Conservation (phyloP, 371 early-diverging fungal species). For the Mortierella sp. region DNA sequence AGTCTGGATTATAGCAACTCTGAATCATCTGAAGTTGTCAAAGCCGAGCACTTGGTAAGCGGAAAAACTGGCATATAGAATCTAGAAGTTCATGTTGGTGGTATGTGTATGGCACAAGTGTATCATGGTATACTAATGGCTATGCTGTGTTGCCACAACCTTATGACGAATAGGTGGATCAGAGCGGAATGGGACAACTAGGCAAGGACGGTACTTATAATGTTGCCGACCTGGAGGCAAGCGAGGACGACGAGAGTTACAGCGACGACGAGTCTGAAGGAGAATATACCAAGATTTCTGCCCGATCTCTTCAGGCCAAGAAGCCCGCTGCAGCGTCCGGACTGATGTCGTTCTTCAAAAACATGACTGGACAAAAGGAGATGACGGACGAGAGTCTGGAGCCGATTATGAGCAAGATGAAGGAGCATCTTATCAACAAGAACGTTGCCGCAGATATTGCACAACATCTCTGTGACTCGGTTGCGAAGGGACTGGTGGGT, state of each 20-base stretch:
- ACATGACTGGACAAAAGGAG: slow-evolving; percentile 73
- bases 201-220: slow-evolving; percentile 85
- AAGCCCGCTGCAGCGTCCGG: slow-evolving; percentile 51
- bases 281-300: slow-evolving; percentile 48
- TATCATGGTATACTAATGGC: too few species aligned
- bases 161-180: slow-evolving; percentile 59
- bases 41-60: slow-evolving; percentile 45
- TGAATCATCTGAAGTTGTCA: slow-evolving; percentile 33
- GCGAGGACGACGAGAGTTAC: slow-evolving; percentile 64
- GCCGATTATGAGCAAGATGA: slow-evolving; percentile 83
- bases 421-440: slow-evolving; percentile 91
- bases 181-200: slow-evolving; percentile 67
- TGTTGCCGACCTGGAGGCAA: slow-evolving; percentile 79
- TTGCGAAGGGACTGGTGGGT: slow-evolving; percentile 80
- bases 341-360: slow-evolving; percentile 74
- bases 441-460: slow-evolving; percentile 96
- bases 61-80: neutral
- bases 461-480: slow-evolving; percentile 85
- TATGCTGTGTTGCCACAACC: neutral
- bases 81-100: neutral
- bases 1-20: slow-evolving; percentile 74
- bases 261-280: slow-evolving; percentile 51
- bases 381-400: slow-evolving; percentile 75
- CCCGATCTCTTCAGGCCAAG: slow-evolving; percentile 47
- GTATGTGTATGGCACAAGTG: too few species aligned